Evolutionary conservation across 2,329 filamentous ascomycete genomes (phyloP).

Genomic region (Paramyrothecium sp.): DNA sequence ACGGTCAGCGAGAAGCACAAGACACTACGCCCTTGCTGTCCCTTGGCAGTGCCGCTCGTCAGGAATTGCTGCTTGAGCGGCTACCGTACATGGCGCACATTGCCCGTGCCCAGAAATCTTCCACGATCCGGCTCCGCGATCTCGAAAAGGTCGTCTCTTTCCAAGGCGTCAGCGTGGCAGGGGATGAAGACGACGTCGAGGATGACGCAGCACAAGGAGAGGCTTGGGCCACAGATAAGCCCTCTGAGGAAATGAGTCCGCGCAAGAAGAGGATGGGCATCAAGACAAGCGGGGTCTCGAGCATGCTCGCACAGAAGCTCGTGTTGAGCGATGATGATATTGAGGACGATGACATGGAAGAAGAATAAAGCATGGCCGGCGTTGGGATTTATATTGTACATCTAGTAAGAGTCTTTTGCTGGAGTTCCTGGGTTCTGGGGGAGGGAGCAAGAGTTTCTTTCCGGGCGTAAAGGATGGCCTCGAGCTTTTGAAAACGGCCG

Average conservation of each 20-base stretch:
- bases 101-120: slow-evolving; percentile 38
- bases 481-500: too few relatives aligned
- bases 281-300: slow-evolving; percentile 32
- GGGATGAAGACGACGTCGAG: slow-evolving; percentile 47
- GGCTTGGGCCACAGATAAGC: slow-evolving; percentile 61
- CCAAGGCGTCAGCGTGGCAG: slow-evolving; percentile 50
- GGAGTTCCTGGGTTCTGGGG: not conserved
- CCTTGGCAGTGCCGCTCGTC: slow-evolving; percentile 64
- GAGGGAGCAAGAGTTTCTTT: not conserved
- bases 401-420: not conserved
- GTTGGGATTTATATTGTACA: not conserved
- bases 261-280: slow-evolving; percentile 44
- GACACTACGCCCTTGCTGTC: slow-evolving; percentile 46
- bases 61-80: slow-evolving; percentile 78
- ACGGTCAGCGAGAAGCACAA: slow-evolving; percentile 14
- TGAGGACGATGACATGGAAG: slow-evolving; percentile 51
- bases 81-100: slow-evolving; percentile 83
- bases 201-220: slow-evolving; percentile 42
- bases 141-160: slow-evolving; percentile 70
- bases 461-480: too few relatives aligned
- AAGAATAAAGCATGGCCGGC: not conserved
- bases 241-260: slow-evolving; percentile 52
- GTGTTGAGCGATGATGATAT: slow-evolving; percentile 83
- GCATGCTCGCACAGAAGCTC: slow-evolving; percentile 60
- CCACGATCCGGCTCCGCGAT: slow-evolving; percentile 46